These are phyloP conservation scores for Aristolochia fimbriata DNA, from an alignment of 164 flowering plant species.

Conservation along the genomic window DNA sequence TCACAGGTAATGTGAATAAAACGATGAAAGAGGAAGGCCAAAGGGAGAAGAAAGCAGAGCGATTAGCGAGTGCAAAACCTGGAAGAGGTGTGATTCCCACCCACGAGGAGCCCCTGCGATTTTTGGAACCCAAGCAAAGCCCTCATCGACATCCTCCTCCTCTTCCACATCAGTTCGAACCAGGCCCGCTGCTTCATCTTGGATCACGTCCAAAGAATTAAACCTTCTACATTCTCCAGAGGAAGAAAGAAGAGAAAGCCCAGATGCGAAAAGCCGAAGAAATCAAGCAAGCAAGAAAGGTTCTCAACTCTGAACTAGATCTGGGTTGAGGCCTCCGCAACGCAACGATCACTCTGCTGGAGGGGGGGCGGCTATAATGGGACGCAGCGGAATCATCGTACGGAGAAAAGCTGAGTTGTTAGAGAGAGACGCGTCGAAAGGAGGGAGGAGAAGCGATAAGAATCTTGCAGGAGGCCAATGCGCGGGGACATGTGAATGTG, in stretches of 20 bases:
- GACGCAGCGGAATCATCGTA: too few species aligned
- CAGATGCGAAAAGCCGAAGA: neutral
- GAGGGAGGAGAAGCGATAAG: too few species aligned
- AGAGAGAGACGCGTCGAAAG: too few species aligned
- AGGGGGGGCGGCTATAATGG: too few species aligned
- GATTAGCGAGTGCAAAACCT: slow-evolving; percentile 96
- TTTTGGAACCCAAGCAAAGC: slow-evolving; percentile 74
- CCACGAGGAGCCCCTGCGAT: slow-evolving; percentile 92
- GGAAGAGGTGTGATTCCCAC: slow-evolving; percentile 99
- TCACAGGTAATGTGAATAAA: neutral
- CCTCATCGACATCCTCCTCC: slow-evolving; percentile 41
- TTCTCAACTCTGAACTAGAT: too few species aligned
- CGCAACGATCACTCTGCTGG: too few species aligned
- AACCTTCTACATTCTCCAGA: slow-evolving; percentile 3
- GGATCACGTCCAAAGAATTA: neutral
- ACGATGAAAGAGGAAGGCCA: slow-evolving; percentile 6
- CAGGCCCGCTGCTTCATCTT: slow-evolving; percentile 24
- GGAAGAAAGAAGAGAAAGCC: too few species aligned
- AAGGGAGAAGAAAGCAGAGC: neutral
- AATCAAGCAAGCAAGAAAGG: neutral
- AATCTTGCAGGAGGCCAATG: too few species aligned
- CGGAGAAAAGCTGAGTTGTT: too few species aligned
- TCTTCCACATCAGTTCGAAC: slow-evolving; percentile 32
- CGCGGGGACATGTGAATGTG: too few species aligned
- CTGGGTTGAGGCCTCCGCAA: too few species aligned